phyloP scores from a whole-genome alignment of 2,329 filamentous ascomycete species.

The Orbilia blumenaviensis region DNA sequence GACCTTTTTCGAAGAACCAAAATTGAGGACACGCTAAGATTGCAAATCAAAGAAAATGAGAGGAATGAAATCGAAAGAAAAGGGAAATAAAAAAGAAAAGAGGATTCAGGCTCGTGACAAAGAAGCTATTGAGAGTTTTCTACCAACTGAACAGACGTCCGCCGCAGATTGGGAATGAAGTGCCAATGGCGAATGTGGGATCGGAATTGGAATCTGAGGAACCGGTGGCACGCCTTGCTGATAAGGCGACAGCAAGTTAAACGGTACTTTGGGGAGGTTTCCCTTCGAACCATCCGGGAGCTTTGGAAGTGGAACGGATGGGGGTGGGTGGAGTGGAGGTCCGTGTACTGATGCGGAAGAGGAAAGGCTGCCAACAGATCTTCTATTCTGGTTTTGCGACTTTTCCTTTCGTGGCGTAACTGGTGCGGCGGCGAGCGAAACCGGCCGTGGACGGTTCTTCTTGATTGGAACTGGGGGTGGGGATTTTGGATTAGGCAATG shows the following conservation, averaged over 20 bases:
- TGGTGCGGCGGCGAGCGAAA: conserved; percentile 47
- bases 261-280: conserved; percentile 38
- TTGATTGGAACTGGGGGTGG: conserved; percentile 21
- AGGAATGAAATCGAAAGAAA: conserved; percentile 5
- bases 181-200: conserved; percentile 50
- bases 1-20: conserved; percentile 20
- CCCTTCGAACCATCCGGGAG: conserved; percentile 39
- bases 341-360: conserved; percentile 50
- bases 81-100: neutral
- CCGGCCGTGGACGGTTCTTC: conserved; percentile 39
- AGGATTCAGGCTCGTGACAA: conserved; percentile 39
- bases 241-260: conserved; percentile 31
- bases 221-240: conserved; percentile 40
- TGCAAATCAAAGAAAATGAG: conserved; percentile 39
- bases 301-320: conserved; percentile 43
- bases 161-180: conserved; percentile 49
- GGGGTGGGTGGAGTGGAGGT: conserved; percentile 50
- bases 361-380: conserved; percentile 46
- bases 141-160: conserved; percentile 31
- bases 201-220: conserved; percentile 49
- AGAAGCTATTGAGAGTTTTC: conserved; percentile 42
- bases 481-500: conserved; percentile 47
- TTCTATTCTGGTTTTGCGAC: conserved; percentile 35
- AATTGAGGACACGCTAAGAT: conserved; percentile 45
- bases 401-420: conserved; percentile 44